Conservation (phyloP, 345 rosid genomes). For the Arabis alpina region DNA sequence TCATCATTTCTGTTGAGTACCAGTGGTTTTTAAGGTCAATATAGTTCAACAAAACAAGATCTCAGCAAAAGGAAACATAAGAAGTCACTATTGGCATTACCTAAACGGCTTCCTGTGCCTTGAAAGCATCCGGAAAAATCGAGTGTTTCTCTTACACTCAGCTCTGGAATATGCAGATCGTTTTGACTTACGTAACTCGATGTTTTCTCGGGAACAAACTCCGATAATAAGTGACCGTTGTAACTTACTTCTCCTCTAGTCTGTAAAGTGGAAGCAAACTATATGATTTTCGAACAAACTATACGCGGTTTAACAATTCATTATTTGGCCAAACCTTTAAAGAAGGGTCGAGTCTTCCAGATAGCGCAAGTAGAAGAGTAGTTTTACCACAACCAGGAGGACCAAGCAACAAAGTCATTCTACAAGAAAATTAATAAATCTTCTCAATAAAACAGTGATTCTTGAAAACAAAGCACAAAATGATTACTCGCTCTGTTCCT, state of each 20-base stretch:
- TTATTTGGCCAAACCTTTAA: conserved; percentile 38
- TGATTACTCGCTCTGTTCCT: no score
- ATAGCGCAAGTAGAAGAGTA: conserved; percentile 43
- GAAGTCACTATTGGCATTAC: background rate
- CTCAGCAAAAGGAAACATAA: background rate
- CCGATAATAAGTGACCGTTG: conserved; percentile 57
- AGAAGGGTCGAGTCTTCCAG: conserved; percentile 44
- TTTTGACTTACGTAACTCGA: conserved; percentile 62
- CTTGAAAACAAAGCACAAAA: background rate
- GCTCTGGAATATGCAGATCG: conserved; percentile 73
- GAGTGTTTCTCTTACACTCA: conserved; percentile 82
- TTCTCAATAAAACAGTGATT: background rate
- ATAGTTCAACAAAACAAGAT: background rate
- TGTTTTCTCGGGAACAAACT: conserved; percentile 48
- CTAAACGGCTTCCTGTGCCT: conserved; percentile 51
- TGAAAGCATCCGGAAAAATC: conserved; percentile 85
- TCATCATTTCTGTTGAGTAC: conserved; percentile 21
- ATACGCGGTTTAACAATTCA: background rate
- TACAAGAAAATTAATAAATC: conserved; percentile 1
- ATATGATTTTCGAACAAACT: background rate
- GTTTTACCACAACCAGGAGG: conserved; percentile 53
- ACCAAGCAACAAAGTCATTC: conserved; percentile 48
- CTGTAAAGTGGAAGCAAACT: conserved; percentile 18
- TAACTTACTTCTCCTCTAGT: conserved; percentile 49
- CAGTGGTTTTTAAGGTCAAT: background rate